Evolutionary conservation across 805 yeast genomes (phyloP), one percentile per base, ranked within the genome.

Genomic region (Wickerhamomyces kurtzmanii): DNA sequence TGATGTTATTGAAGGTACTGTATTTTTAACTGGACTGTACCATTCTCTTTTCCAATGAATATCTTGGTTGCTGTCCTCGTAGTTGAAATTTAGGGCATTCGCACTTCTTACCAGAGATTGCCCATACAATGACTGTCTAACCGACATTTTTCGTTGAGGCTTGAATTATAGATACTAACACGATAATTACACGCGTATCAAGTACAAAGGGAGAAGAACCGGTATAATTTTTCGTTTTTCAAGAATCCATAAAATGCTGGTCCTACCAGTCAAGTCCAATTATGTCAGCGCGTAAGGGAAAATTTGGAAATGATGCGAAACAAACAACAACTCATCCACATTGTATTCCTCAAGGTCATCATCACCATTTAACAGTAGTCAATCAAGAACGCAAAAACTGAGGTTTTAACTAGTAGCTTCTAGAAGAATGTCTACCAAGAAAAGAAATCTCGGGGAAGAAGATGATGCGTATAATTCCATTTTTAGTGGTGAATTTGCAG

Each of bases 381-480:
- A n/a, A n/a, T n/a, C n/a, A n/a, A 24, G 13, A 24, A 17, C 15
- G 6, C 14, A 24, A 12, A 5, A 6, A 8, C 6, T 12, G 24
- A 6, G 16, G 8, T 7, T 17, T 22, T 14, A 12, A n/a, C n/a
- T 12, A 10, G 19, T 15, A 10, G 12, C 10, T 7, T 7, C 18
- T 12, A 6, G 8, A 8, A 15, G 12, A 15, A 16, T 6, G 6
- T 7, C 16, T 17, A 6, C 20, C 10, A 31, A 31, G 15, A 34
- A 32, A 11, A 30, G 24, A 23, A 51, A 41, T 25, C 31, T 55
- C n/a, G 39, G 57, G 3, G 44, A 53, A 15, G 65, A 60, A 38
- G 57, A 55, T 27, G 56, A 47, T 15, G 65, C 63, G 1, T 55
- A 55, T 27, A 43, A 44, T 23, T 58, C 64, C 12, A 39, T 55